These are phyloP conservation scores for Pyronema domesticum DNA, from an alignment of 495 filamentous ascomycete species.

Conservation along the genomic window DNA sequence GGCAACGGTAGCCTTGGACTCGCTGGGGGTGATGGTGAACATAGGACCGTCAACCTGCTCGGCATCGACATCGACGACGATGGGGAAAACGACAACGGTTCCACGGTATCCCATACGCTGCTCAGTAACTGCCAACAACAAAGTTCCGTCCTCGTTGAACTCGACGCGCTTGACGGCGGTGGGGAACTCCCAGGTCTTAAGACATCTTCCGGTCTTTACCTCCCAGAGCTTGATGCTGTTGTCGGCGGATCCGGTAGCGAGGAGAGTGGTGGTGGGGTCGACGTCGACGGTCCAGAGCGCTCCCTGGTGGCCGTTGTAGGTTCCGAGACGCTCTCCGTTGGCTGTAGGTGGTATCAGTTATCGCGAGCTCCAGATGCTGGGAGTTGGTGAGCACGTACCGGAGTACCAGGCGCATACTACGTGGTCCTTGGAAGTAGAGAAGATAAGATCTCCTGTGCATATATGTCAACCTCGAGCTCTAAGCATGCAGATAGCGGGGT, in stretches of 20 bases:
- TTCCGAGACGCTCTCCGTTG: conserved; percentile 87
- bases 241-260: conserved; percentile 90
- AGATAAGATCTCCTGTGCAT: conserved; percentile 64
- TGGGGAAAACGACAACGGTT: conserved; percentile 78
- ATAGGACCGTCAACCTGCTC: conserved; percentile 65
- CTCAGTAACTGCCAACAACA: conserved; percentile 83
- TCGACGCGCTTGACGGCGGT: conserved; percentile 93
- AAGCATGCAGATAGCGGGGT: background rate
- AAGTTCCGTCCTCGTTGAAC: conserved; percentile 79
- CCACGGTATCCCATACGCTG: conserved; percentile 91
- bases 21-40: conserved; percentile 72
- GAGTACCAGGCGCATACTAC: conserved; percentile 88
- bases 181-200: conserved; percentile 93
- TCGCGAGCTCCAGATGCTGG: conserved; percentile 1
- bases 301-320: conserved; percentile 91
- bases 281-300: conserved; percentile 98
- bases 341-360: conserved; percentile 25
- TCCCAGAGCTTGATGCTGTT: conserved; percentile 98
- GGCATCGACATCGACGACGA: conserved; percentile 60
- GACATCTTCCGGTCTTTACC: conserved; percentile 71
- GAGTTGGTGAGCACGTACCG: conserved; percentile 4
- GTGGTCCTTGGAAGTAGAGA: conserved; percentile 95
- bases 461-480: background rate
- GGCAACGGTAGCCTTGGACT: conserved; percentile 92
- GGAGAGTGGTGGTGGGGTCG: conserved; percentile 79